A percentile compares a stretch with the other conserved stretches of the same genome.
These are phyloP conservation scores for Phytophthora tubulina DNA, from an alignment of 352 stramenopile genomes.

Conservation along the genomic window DNA sequence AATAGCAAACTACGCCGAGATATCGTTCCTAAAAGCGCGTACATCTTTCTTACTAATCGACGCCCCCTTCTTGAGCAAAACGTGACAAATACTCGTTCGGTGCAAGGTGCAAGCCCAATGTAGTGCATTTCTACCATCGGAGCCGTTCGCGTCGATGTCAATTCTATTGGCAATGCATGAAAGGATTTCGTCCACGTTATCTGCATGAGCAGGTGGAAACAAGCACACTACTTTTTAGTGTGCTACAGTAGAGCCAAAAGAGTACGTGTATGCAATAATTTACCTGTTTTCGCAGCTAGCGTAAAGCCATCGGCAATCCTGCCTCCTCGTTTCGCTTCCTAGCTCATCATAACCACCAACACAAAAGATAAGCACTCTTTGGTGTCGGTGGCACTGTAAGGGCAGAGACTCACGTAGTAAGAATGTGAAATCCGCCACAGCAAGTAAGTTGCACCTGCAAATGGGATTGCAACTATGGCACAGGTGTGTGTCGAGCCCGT, in stretches of 20 bases:
- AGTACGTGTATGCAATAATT: not conserved
- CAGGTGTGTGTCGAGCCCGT: slow-evolving; percentile 46
- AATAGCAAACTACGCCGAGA: not conserved
- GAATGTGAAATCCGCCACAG: slow-evolving; percentile 72
- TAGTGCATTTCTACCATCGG: slow-evolving; percentile 80
- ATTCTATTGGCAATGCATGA: slow-evolving; percentile 74
- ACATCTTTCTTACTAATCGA: slow-evolving; percentile 84
- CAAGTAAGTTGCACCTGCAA: slow-evolving; percentile 56
- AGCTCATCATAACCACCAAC: slow-evolving; percentile 11
- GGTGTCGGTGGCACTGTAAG: no score
- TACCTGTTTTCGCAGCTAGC: slow-evolving; percentile 75
- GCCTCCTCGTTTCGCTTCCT: slow-evolving; percentile 53
- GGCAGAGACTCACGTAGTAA: slow-evolving; percentile 51
- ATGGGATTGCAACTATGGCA: slow-evolving; percentile 54
- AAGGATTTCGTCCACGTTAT: slow-evolving; percentile 83
- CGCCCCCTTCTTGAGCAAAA: slow-evolving; percentile 86
- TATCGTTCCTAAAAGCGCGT: slow-evolving; percentile 3
- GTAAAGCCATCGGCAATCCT: slow-evolving; percentile 76
- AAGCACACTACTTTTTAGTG: not conserved
- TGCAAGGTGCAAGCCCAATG: slow-evolving; percentile 86
- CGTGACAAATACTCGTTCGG: slow-evolving; percentile 78
- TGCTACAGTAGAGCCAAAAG: no score
- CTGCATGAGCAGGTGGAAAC: slow-evolving; percentile 27
- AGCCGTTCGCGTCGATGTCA: slow-evolving; percentile 79
- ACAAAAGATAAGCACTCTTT: not conserved